A percentile compares a stretch with the other conserved stretches of the same genome.
These are phyloP conservation scores for Sonneratia caseolaris DNA, from an alignment of 345 rosid genomes.

Conservation along the genomic window DNA sequence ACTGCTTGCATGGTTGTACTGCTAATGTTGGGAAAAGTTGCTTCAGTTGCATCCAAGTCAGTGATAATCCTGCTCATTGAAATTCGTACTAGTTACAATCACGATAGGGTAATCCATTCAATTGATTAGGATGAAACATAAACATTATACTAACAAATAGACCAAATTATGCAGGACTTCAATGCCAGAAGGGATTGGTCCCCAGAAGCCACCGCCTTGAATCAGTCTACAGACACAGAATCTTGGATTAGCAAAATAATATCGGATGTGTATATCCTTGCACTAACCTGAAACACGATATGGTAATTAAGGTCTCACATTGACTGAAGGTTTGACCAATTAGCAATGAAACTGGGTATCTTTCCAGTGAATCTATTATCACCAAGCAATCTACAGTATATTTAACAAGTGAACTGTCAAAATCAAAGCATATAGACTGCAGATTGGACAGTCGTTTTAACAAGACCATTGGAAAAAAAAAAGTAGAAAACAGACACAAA, in stretches of 20 bases:
- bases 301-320: conserved; percentile 5
- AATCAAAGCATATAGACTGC: too few species aligned
- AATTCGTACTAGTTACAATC: neutral
- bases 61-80: conserved; percentile 10
- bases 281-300: too few species aligned
- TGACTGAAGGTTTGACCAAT: neutral
- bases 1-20: neutral
- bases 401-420: too few species aligned
- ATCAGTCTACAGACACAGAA: neutral
- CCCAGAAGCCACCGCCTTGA: conserved; percentile 12
- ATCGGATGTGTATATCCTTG: too few species aligned
- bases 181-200: conserved; percentile 14
- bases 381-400: neutral
- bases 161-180: neutral
- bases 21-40: neutral
- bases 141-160: conserved; percentile 2
- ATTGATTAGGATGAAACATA: neutral
- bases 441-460: too few species aligned
- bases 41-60: conserved; percentile 6
- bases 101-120: neutral
- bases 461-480: too few species aligned
- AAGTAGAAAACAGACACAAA: too few species aligned
- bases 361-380: conserved; percentile 7
- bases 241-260: too few species aligned
- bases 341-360: conserved; percentile 9